These are phyloP conservation scores for Xylariaceae sp. DNA, from an alignment of 2,329 filamentous ascomycete species.

Conservation along the genomic window DNA sequence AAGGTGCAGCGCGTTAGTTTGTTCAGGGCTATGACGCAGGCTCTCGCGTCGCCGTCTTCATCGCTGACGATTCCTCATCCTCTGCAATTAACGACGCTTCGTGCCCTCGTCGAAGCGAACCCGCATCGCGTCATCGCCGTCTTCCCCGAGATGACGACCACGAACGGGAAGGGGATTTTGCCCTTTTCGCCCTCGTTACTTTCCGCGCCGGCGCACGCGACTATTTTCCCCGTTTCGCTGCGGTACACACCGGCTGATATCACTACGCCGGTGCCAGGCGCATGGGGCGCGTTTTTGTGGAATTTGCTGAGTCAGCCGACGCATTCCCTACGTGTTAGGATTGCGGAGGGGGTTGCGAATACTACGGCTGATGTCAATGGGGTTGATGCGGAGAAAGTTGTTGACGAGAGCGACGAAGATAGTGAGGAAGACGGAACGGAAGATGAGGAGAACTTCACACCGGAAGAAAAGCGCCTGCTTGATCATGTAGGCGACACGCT, in stretches of 20 bases:
- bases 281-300: constrained; percentile 75
- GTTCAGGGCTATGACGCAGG: constrained; percentile 67
- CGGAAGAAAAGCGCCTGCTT: constrained; percentile 65
- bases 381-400: constrained; percentile 33
- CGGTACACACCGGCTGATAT: constrained; percentile 86
- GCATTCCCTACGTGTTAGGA: constrained; percentile 85
- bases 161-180: constrained; percentile 86
- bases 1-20: constrained; percentile 75
- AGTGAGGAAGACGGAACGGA: constrained; percentile 29
- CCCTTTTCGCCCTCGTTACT: constrained; percentile 77
- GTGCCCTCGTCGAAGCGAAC: constrained; percentile 60
- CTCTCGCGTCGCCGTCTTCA: constrained; percentile 59
- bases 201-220: constrained; percentile 59
- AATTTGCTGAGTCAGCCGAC: constrained; percentile 78
- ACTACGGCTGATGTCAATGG: constrained; percentile 25
- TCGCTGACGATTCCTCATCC: constrained; percentile 42
- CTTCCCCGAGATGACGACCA: constrained; percentile 92
- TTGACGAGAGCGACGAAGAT: constrained; percentile 17
- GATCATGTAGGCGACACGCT: constrained; percentile 81
- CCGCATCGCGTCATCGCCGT: constrained; percentile 75
- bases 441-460: constrained; percentile 31
- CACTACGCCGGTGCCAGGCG: constrained; percentile 80
- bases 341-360: constrained; percentile 70
- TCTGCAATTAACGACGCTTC: constrained; percentile 53
- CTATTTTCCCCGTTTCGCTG: constrained; percentile 86